These are phyloP conservation scores for Mrakia blollopis DNA, from an alignment of 768 basidiomycete genomes.

Conservation along the genomic window DNA sequence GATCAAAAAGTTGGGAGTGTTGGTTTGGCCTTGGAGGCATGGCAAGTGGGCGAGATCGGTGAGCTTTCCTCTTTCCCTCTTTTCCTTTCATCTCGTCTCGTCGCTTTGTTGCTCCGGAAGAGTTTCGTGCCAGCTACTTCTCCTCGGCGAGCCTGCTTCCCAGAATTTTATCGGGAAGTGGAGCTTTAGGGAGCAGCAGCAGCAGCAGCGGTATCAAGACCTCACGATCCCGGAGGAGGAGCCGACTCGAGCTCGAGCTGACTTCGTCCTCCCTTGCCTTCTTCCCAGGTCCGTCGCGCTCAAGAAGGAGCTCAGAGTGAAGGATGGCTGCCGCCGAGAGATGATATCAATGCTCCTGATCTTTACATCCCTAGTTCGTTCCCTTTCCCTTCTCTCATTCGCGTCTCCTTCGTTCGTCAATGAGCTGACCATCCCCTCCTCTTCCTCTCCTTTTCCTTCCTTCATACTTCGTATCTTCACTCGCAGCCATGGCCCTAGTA, in stretches of 20 bases:
- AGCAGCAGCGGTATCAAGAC: no score
- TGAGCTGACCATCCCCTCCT: neutral
- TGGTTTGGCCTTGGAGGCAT: conserved; percentile 95
- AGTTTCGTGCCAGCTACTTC: no score
- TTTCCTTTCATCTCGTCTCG: neutral
- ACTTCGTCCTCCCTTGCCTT: neutral
- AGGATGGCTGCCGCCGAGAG: conserved; percentile 76
- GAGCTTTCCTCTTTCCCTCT: neutral
- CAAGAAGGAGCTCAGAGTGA: conserved; percentile 43
- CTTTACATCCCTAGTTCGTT: conserved; percentile 84
- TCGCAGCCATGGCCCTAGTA: conserved; percentile 83
- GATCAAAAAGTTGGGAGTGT: conserved; percentile 73
- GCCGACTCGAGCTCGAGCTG: neutral
- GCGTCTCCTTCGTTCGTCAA: no score
- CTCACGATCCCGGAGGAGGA: no score
- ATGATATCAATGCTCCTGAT: conserved; percentile 94
- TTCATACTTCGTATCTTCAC: no score
- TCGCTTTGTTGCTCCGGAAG: no score
- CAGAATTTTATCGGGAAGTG: no score
- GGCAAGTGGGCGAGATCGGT: conserved; percentile 68
- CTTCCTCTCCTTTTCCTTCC: neutral
- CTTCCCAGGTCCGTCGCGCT: conserved; percentile 15
- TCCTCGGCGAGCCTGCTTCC: no score
- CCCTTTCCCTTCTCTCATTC: neutral
- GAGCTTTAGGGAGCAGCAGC: no score